phyloP scores from a whole-genome alignment of 2,329 filamentous ascomycete genomes.

The Didymosphaeria variabile region DNA sequence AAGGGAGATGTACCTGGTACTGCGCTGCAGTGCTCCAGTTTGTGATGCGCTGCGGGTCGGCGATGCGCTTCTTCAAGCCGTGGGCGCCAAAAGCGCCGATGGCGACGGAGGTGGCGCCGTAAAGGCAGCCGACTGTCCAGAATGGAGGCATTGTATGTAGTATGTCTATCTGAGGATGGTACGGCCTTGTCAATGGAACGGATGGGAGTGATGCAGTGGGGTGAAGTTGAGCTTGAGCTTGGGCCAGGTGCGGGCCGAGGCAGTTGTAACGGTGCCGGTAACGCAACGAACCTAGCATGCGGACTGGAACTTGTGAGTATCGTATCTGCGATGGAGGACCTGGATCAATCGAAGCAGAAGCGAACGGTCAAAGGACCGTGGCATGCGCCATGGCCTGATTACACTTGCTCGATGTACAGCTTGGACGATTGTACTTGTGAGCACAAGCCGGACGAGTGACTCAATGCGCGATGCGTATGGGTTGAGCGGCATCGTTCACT shows the following conservation, averaged over 20 bases:
- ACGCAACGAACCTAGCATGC: no score
- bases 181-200: not conserved
- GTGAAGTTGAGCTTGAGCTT: conserved; percentile 25
- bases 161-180: not conserved
- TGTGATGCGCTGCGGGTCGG: conserved; percentile 66
- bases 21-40: conserved; percentile 73
- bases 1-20: conserved; percentile 64
- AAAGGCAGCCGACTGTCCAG: conserved; percentile 70
- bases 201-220: conserved; percentile 10
- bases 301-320: no score
- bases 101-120: conserved; percentile 68
- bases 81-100: conserved; percentile 75
- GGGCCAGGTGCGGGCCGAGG: conserved; percentile 29
- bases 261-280: no score
- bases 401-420: no score
- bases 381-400: no score
- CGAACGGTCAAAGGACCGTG: no score
- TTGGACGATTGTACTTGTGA: no score
- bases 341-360: no score
- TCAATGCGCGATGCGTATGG: no score
- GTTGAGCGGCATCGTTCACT: no score
- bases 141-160: conserved; percentile 53
- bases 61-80: conserved; percentile 68
- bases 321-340: no score
- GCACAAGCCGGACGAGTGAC: no score